Base-by-base conservation (phyloP, 164 flowering plant species). In the Magnolia changhungtana region DNA sequence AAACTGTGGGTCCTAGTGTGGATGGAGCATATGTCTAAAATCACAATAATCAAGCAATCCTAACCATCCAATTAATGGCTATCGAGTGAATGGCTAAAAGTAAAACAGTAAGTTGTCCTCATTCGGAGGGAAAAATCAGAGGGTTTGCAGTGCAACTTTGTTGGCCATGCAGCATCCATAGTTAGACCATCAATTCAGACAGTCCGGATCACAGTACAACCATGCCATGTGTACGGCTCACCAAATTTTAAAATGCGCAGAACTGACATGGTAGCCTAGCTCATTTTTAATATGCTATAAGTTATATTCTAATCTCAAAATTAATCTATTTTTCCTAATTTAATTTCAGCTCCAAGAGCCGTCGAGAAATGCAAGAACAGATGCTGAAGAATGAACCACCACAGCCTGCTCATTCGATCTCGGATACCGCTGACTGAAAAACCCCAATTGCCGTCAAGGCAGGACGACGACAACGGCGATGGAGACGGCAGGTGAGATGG, bases 351-450 rank as follows among this genome's bases (percentile, higher is more conserved):
- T 65, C 94, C 92, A 77, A 89, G 90, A 76, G 91, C 94, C 16
- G 84, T 90, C 82, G 92, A 88, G 81, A 90, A 89, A 74, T 87
- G 94, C 86, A 90, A 89, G 87, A 90, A 82, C 90, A 88, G 92
- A 83, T 80, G 84, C 84, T 89, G 81, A 86, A 78, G 71, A 69
- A 59, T 4, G 74, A 63, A 74, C 68, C 65, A 78, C 65, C 51
- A 58, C 71, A 69, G 66, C 74, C 79, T 72, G 76, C 70, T 63
- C 68, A 73, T 50, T 75, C 50, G 31, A 72, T 75, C 78, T 50
- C 67, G 9, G 6, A 2, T 21, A 27, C 29, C 61, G n/a, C 11
- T 51, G 11, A 7, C 14, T 20, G 5, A 68, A 55, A 55, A 55
- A 49, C 50, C 76, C 50, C 29, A 72, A 75, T 67, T 74, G 55